Evolutionary conservation across 768 basidiomycete genomes (phyloP), one percentile per base, ranked within the genome.

Genomic region (Lentinula detonsa): DNA sequence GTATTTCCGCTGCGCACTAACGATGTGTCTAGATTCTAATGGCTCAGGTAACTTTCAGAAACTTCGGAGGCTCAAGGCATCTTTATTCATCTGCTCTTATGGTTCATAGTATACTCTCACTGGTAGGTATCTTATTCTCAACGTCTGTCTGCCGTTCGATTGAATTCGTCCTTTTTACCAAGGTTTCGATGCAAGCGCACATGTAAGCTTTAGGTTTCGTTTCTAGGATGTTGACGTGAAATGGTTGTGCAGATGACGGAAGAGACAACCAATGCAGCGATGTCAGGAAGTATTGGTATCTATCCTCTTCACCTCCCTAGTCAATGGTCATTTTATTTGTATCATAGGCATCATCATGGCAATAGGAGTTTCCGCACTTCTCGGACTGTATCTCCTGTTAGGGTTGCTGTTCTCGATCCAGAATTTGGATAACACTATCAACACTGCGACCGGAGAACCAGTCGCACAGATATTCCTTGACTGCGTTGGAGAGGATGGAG

Each of bases 381-480:
- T 91, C 1, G 89, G 90, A 28, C 88, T 86, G 85, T 91, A 89
- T 76, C 80, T 90, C 53, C 74, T 91, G 46, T 72, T 90, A 5
- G 85, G 85, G 0, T 75, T 91, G 42, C 78, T 91, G 1, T 91
- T 91, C 73, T 88, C 85, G 0, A 91, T 92, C 18, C 90, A 91
- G 66, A 84, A 91, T 65, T 75, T 88, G 15, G 80, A 81, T 18
- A 65, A 48, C 4, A 90, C 88, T 0, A 59, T 90, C 34, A 66
- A 64, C 10, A 81, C 84, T 0, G 51, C 71, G 9, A 85, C 83
- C 4, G 86, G 85, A 0, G 81, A 91, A 65, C 90, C 90, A 1
- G 88, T 92, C 1, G 79, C 88, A 2, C 89, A 91, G 65, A 91
- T 93, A 3, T 88, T 91, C 68, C 67, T 90, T 43, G 90, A 91